Base-by-base conservation (phyloP, 306 rosid species). In the Luffa aegyptiaca region DNA sequence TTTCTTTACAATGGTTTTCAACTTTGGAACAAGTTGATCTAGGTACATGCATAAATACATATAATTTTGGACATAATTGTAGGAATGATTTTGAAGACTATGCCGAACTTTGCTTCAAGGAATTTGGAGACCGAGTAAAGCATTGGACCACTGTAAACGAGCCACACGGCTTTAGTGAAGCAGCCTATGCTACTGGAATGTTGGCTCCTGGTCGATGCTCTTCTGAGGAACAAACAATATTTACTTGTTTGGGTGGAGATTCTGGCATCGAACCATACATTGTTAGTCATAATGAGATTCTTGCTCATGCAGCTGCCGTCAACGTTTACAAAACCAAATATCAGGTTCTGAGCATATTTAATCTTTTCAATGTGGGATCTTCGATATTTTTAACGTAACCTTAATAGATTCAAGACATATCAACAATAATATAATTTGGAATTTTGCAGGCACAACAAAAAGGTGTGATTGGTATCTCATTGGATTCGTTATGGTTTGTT, bases 381-480 rank as follows among this genome's bases (percentile, higher is more conserved):
- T n/a, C n/a, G n/a, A n/a, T n/a, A n/a, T n/a, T n/a, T n/a, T n/a
- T n/a, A n/a, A n/a, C n/a, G 5, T 5, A 41, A 41, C 5, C 44
- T 2, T 41, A 2, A 41, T 41, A 41, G 3, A 41, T 41, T 2
- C 5, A 5, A 2, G 5, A 2, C 3, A 2, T 41, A 2, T 41
- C 5, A 3, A 2, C 44, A 2, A 41, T 2, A 41, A n/a, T n/a
- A n/a, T 5, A 3, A 41, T 41, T 3, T 41, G 44, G 44, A 5
- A 49, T 49, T n/a, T n/a, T n/a, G n/a, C n/a, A n/a, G n/a, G n/a
- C n/a, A n/a, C n/a, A n/a, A n/a, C n/a, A n/a, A n/a, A 3, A 85
- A 9, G 94, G 92, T 39, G 11, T 78, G 44, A 90, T 89, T 21
- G 93, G 92, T 21, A 88, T 88, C 56, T 39, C 87, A 17, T 85